Evolutionary conservation across 345 rosid genomes (phyloP).

Genomic region (Turritis glabra): DNA sequence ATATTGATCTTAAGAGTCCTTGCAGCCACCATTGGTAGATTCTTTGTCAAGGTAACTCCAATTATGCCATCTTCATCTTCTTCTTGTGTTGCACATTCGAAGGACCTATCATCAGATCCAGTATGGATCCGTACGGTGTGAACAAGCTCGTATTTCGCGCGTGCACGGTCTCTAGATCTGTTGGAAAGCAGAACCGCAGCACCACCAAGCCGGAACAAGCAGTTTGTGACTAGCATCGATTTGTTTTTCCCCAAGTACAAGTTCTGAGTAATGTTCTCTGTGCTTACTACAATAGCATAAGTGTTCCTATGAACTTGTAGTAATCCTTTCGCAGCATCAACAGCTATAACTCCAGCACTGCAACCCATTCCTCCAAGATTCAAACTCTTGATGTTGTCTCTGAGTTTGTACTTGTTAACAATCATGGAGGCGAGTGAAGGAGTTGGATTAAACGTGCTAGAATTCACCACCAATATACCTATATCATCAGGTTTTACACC

Average conservation of each 20-base stretch:
- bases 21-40: slow-evolving; percentile 62
- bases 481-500: slow-evolving; percentile 66
- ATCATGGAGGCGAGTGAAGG: slow-evolving; percentile 54
- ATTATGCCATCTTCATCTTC: slow-evolving; percentile 52
- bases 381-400: slow-evolving; percentile 44
- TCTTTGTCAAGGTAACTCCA: slow-evolving; percentile 64
- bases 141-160: slow-evolving; percentile 56
- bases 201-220: slow-evolving; percentile 59
- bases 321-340: slow-evolving; percentile 50
- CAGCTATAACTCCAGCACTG: slow-evolving; percentile 55
- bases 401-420: slow-evolving; percentile 50
- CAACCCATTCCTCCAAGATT: slow-evolving; percentile 69
- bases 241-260: slow-evolving; percentile 56
- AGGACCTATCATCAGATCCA: slow-evolving; percentile 59
- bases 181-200: slow-evolving; percentile 64
- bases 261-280: slow-evolving; percentile 52
- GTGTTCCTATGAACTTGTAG: slow-evolving; percentile 50
- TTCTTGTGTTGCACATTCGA: slow-evolving; percentile 54
- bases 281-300: slow-evolving; percentile 64
- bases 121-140: slow-evolving; percentile 61
- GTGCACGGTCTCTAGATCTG: slow-evolving; percentile 39
- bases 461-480: slow-evolving; percentile 51
- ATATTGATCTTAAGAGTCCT: slow-evolving; percentile 65
- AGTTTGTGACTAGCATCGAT: slow-evolving; percentile 61
- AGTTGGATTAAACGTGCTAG: slow-evolving; percentile 40